A percentile compares a stretch with the other conserved stretches of the same genome.
These are phyloP conservation scores for Russula griseocarnosa DNA, from an alignment of 768 basidiomycete genomes.

Conservation along the genomic window DNA sequence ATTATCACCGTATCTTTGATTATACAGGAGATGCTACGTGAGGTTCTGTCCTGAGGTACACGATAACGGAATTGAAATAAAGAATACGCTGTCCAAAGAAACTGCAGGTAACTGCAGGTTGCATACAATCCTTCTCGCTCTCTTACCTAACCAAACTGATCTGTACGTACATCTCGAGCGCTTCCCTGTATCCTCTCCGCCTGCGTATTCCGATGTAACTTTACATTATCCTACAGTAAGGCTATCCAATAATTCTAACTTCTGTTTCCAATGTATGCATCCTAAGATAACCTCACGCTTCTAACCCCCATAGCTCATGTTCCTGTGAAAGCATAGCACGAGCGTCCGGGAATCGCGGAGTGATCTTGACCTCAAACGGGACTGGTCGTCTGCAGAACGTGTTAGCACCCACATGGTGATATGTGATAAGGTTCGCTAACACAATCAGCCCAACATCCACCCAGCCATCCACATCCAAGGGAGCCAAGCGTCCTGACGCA, in stretches of 20 bases:
- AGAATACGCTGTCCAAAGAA: too few relatives aligned
- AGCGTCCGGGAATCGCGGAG: neutral
- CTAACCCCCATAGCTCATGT: neutral
- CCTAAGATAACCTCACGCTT: neutral
- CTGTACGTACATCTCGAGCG: neutral
- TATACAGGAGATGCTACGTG: too few relatives aligned
- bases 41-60: too few relatives aligned
- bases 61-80: too few relatives aligned
- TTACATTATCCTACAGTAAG: too few relatives aligned
- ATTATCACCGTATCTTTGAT: too few relatives aligned
- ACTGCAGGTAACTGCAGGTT: too few relatives aligned
- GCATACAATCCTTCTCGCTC: too few relatives aligned
- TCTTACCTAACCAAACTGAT: neutral
- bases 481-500: neutral
- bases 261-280: too few relatives aligned
- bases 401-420: neutral
- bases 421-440: neutral
- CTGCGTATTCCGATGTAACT: too few relatives aligned
- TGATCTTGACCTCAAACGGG: neutral
- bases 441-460: neutral
- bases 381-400: neutral
- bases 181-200: too few relatives aligned
- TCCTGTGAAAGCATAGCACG: neutral
- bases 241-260: neutral
- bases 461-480: neutral